Evolutionary conservation across 2,329 filamentous ascomycete species (phyloP), one percentile per base, ranked within the genome.

Genomic region (Fusarium tricinctum): DNA sequence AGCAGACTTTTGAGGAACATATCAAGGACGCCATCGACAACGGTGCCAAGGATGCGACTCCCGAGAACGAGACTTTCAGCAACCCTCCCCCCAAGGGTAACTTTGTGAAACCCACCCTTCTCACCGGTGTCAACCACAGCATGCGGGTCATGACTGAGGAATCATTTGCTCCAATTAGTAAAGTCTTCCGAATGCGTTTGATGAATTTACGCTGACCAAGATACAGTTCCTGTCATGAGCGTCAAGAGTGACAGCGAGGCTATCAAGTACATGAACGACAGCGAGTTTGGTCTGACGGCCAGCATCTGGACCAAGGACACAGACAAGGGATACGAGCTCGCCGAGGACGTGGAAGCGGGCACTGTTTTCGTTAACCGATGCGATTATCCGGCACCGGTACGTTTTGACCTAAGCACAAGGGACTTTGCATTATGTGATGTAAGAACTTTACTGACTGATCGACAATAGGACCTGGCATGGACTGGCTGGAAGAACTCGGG

Each of bases 401-500:
- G 92, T 69, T 51, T 47, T 39, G 28, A 32, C 20, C 40, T 33
- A 30, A 58, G 20, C 46, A 68, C 54, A 70, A 66, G 44, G 28
- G 40, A 32, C 12, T 54, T 30, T 42, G 35, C 48, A 44, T 38
- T 42, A 26, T 53, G 49, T 45, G 49, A 61, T 57, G 46, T 52
- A 32, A 47, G 35, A 44, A 14, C 22, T 52, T 58, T 40, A 49
- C 52, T 64, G 66, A 59, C 74, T 74, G 44, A 66, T 57, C 14
- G 48, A 33, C 33, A 51, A 64, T 38, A 95, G 92, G 93, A 97
- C 79, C 87, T 97, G 71, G 93, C 94, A n/a, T 97, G 93, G 93
- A 96, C 94, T 4, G 95, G 95, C 13, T 97, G 94, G 94, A 98
- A 98, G 84, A 94, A 97, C 78, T 97, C 94, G 63, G 95, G 95